Percentiles rank a stretch among this genome's conserved stretches.
Evolutionary conservation across 495 filamentous ascomycete species (phyloP).

Genomic region (Hyaloscypha bicolor): DNA sequence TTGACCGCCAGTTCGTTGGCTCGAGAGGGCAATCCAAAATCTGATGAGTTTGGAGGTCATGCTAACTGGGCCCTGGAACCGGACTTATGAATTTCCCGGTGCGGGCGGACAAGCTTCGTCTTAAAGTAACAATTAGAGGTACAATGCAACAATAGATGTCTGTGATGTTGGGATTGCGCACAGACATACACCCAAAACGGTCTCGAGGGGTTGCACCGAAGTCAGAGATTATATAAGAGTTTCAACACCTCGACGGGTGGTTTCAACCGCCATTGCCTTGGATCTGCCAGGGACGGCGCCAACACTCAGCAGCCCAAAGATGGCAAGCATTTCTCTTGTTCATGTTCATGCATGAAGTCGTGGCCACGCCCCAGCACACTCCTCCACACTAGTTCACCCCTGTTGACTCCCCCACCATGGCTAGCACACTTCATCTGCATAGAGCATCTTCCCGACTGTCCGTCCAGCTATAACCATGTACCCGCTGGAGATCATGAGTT

Average conservation of each 20-base stretch:
- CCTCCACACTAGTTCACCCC: slow-evolving; percentile 32
- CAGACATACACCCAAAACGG: slow-evolving; percentile 34
- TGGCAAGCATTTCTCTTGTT: slow-evolving; percentile 28
- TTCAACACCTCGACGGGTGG: slow-evolving; percentile 30
- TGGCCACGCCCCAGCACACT: slow-evolving; percentile 31
- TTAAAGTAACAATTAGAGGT: slow-evolving; percentile 25
- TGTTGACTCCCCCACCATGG: slow-evolving; percentile 30
- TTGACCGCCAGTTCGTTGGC: slow-evolving; percentile 36
- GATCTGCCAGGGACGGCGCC: slow-evolving; percentile 5
- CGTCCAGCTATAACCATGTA: slow-evolving; percentile 30
- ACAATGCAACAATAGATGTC: slow-evolving; percentile 30
- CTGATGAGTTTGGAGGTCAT: slow-evolving; percentile 24
- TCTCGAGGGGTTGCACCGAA: slow-evolving; percentile 33
- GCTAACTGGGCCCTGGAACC: slow-evolving; percentile 23
- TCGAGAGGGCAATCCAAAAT: slow-evolving; percentile 25
- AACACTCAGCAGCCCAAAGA: slow-evolving; percentile 20
- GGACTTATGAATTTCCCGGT: slow-evolving; percentile 17
- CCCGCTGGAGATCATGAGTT: slow-evolving; percentile 30
- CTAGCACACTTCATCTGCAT: slow-evolving; percentile 32
- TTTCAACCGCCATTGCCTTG: slow-evolving; percentile 28
- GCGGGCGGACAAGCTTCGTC: slow-evolving; percentile 27
- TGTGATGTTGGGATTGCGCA: slow-evolving; percentile 32
- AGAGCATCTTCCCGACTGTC: slow-evolving; percentile 34
- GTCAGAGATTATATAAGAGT: slow-evolving; percentile 37
- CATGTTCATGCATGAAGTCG: slow-evolving; percentile 39